phyloP scores from a whole-genome alignment of 1,139 yeast species.

The Scheffersomyces lignicola region DNA sequence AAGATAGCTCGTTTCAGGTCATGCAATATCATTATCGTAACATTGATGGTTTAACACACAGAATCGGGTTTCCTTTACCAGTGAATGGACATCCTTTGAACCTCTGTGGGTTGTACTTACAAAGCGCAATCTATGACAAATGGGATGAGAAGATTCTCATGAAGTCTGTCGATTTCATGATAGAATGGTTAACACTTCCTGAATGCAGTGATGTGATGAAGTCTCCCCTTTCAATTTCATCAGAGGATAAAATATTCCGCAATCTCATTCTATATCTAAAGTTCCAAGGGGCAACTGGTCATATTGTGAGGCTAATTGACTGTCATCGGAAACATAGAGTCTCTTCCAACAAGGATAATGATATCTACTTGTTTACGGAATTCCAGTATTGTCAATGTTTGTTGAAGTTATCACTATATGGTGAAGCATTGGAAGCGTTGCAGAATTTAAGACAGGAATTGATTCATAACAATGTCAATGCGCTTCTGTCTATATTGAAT shows the following conservation, averaged over 20 bases:
- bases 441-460: conserved; percentile 15
- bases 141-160: conserved; percentile 20
- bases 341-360: conserved; percentile 4
- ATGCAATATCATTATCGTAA: conserved; percentile 22
- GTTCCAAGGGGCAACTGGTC: conserved; percentile 34
- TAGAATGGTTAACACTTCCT: conserved; percentile 10
- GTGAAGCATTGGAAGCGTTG: conserved; percentile 16
- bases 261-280: conserved; percentile 33
- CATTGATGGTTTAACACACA: conserved; percentile 19
- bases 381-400: conserved; percentile 16
- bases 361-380: conserved; percentile 12
- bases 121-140: conserved; percentile 18
- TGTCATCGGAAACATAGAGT: conserved; percentile 10
- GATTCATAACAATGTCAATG: conserved; percentile 11
- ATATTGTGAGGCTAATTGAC: conserved; percentile 21
- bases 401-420: conserved; percentile 11
- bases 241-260: conserved; percentile 33
- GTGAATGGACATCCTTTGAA: conserved; percentile 12
- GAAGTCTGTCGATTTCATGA: conserved; percentile 12
- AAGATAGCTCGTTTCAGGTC: conserved; percentile 11
- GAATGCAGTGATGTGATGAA: too few species aligned
- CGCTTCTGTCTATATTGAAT: conserved; percentile 17
- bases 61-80: conserved; percentile 11
- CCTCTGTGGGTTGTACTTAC: conserved; percentile 21
- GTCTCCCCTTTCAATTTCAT: conserved; percentile 5